A percentile compares a stretch with the other conserved stretches of the same genome.
phyloP scores from a whole-genome alignment of 148 eudicot species.

The Selenicereus undatus region DNA sequence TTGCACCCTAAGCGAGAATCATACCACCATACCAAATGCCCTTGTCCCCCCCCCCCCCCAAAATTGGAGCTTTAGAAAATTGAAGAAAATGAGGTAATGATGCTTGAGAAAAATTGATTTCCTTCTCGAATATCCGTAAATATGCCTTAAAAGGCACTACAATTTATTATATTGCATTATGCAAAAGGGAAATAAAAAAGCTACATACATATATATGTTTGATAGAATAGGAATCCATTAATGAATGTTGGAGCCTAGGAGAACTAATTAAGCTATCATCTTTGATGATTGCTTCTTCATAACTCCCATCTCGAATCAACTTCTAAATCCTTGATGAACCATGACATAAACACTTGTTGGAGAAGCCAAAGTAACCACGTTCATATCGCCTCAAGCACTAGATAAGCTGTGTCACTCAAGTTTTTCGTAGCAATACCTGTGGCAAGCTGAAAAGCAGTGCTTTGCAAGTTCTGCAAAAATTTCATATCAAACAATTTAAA shows the following conservation, averaged over 20 bases:
- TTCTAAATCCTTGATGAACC: slow-evolving; percentile 60
- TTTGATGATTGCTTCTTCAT: background rate
- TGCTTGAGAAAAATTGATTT: background rate
- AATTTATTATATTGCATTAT: background rate
- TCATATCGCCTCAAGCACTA: no score
- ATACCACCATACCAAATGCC: slow-evolving; percentile 64
- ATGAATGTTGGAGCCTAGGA: background rate
- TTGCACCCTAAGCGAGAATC: slow-evolving; percentile 91
- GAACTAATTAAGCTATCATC: background rate
- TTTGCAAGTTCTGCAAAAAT: no score
- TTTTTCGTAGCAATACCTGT: no score
- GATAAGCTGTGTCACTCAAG: no score
- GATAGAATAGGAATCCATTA: background rate
- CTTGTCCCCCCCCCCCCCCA: background rate
- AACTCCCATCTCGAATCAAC: background rate
- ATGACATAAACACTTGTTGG: slow-evolving; percentile 48
- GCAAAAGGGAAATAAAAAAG: background rate
- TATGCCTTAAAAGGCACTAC: background rate
- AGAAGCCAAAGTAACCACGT: slow-evolving; percentile 3
- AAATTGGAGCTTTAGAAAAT: no score
- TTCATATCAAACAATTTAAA: no score
- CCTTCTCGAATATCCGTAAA: background rate
- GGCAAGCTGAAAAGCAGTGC: no score
- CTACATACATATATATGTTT: background rate
- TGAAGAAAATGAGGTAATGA: no score